Conservation (phyloP, 2,329 filamentous ascomycete species). For the Colletotrichum lupini region DNA sequence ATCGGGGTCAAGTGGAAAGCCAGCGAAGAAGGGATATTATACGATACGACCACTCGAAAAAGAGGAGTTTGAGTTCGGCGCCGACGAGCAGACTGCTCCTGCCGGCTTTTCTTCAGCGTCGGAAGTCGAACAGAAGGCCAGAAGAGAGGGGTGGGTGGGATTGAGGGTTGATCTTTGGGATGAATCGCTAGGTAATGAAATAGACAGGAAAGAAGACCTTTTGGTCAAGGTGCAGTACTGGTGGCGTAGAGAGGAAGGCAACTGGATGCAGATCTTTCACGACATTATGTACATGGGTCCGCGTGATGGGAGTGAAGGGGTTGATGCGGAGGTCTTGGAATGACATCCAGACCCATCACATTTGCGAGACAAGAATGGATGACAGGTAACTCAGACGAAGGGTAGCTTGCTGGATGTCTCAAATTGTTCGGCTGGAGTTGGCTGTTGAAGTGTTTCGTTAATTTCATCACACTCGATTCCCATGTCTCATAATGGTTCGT, state of each 20-base stretch:
- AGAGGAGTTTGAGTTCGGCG: constrained; percentile 36
- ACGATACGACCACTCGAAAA: constrained; percentile 36
- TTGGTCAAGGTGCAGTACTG: constrained; percentile 46
- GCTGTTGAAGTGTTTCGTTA: rapidly evolving
- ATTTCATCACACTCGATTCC: not conserved
- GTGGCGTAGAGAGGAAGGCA: constrained; percentile 40
- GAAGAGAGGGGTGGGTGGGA: constrained; percentile 40
- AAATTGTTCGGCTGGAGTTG: not conserved
- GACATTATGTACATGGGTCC: constrained; percentile 43
- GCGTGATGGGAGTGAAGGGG: constrained; percentile 40
- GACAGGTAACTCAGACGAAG: not conserved
- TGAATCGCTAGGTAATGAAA: constrained; percentile 14
- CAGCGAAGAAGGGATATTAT: constrained; percentile 22
- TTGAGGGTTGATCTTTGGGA: constrained; percentile 44
- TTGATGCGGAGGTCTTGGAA: constrained; percentile 31
- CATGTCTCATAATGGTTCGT: not conserved
- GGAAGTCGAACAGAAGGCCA: constrained; percentile 34
- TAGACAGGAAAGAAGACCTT: constrained; percentile 17
- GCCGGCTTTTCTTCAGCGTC: constrained; percentile 32
- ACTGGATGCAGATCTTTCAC: constrained; percentile 41
- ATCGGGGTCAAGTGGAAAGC: not conserved
- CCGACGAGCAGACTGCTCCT: constrained; percentile 26
- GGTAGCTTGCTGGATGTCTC: not conserved
- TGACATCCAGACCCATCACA: not conserved
- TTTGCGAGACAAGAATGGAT: not conserved